Evolutionary conservation across 768 basidiomycete genomes (phyloP).

Genomic region (Suillus decipiens): DNA sequence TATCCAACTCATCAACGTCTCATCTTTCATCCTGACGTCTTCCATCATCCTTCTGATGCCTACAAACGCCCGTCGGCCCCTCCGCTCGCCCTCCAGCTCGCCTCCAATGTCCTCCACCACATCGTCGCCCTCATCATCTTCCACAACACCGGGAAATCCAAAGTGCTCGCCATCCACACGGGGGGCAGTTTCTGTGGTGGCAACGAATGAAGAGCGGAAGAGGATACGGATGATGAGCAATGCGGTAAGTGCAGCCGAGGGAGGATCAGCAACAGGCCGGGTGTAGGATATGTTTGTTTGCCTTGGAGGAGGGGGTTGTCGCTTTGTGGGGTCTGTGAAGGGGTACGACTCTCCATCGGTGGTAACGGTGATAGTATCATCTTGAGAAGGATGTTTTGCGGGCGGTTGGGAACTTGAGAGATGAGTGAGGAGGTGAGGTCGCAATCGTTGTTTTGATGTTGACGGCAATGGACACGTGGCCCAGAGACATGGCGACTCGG

Average conservation of each 20-base stretch:
- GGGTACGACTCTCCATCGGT: constrained; percentile 57
- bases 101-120: constrained; percentile 32
- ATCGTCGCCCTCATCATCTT: constrained; percentile 71
- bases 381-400: constrained; percentile 67
- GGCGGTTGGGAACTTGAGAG: constrained; percentile 59
- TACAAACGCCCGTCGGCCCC: constrained; percentile 72
- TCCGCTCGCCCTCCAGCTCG: constrained; percentile 69
- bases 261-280: constrained; percentile 61
- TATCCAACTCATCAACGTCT: constrained; percentile 58
- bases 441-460: constrained; percentile 52
- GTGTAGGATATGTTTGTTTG: constrained; percentile 59
- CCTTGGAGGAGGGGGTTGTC: constrained; percentile 73
- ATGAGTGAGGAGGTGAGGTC: constrained; percentile 76
- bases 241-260: constrained; percentile 76
- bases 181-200: constrained; percentile 58
- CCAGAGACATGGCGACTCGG: constrained; percentile 69
- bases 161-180: constrained; percentile 83
- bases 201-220: constrained; percentile 77
- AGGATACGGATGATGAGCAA: constrained; percentile 82
- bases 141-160: constrained; percentile 83
- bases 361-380: constrained; percentile 72
- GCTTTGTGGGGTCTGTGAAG: constrained; percentile 58
- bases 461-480: constrained; percentile 55
- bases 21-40: constrained; percentile 65
- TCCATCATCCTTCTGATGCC: constrained; percentile 61